Conservation (phyloP, 2,329 filamentous ascomycete species). For the Monilinia fructigena region DNA sequence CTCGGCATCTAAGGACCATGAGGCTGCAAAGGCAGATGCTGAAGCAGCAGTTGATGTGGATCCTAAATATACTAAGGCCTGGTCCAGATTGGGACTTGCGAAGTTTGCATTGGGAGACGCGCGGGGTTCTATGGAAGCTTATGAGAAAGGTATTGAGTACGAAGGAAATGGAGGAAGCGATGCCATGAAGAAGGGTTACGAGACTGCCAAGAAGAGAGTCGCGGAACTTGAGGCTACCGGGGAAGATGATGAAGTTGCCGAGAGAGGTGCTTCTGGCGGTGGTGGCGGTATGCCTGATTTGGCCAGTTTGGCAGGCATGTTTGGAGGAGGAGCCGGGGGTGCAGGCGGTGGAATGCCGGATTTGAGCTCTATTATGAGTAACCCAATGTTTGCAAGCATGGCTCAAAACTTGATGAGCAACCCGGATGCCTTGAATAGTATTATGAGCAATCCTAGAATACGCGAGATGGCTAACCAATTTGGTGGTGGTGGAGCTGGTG, state of each 20-base stretch:
- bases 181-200: slow-evolving; percentile 94
- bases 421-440: slow-evolving; percentile 82
- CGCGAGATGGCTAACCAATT: slow-evolving; percentile 85
- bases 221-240: slow-evolving; percentile 67
- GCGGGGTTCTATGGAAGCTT: slow-evolving; percentile 90
- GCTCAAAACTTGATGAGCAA: slow-evolving; percentile 97
- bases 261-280: slow-evolving; percentile 48
- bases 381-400: slow-evolving; percentile 98
- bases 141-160: slow-evolving; percentile 85
- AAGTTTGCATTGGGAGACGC: slow-evolving; percentile 89
- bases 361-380: slow-evolving; percentile 83
- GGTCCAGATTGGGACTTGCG: slow-evolving; percentile 89
- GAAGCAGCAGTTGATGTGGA: slow-evolving; percentile 87
- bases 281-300: slow-evolving; percentile 71
- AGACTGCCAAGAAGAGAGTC: slow-evolving; percentile 85
- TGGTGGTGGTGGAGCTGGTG: slow-evolving; percentile 48
- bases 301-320: slow-evolving; percentile 68
- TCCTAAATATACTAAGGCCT: slow-evolving; percentile 94
- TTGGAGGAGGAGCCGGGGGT: slow-evolving; percentile 58
- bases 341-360: slow-evolving; percentile 80
- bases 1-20: slow-evolving; percentile 80
- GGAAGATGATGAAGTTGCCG: slow-evolving; percentile 51
- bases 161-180: slow-evolving; percentile 94
- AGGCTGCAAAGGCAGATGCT: slow-evolving; percentile 79
- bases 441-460: slow-evolving; percentile 92